Evolutionary conservation across 2,329 filamentous ascomycete genomes (phyloP).

Genomic region (Penicillium vulpinum): DNA sequence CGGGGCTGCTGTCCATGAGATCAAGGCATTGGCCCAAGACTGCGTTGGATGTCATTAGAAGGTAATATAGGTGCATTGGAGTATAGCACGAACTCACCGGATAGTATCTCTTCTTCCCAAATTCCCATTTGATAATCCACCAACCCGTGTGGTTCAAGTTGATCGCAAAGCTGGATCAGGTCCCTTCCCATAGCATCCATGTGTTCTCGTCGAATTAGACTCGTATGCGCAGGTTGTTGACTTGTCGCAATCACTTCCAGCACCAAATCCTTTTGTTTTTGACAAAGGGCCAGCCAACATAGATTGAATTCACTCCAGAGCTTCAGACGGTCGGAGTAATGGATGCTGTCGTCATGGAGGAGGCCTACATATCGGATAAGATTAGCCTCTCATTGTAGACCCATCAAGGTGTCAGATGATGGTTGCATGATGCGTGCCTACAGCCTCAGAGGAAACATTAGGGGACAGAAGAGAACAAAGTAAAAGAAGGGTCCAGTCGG

Average conservation of each 20-base stretch:
- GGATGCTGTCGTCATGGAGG: slow-evolving; percentile 74
- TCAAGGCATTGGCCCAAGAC: slow-evolving; percentile 57
- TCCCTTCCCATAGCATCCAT: slow-evolving; percentile 81
- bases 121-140: slow-evolving; percentile 98
- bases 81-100: slow-evolving; percentile 58
- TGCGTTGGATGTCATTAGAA: slow-evolving; percentile 23
- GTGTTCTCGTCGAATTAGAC: slow-evolving; percentile 65
- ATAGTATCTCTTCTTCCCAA: slow-evolving; percentile 89
- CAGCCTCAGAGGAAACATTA: slow-evolving; percentile 1
- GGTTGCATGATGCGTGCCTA: slow-evolving; percentile 18
- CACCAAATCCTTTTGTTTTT: slow-evolving; percentile 77
- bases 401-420: slow-evolving; percentile 9
- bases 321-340: slow-evolving; percentile 74
- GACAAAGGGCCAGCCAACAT: slow-evolving; percentile 81
- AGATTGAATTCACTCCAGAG: slow-evolving; percentile 95
- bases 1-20: slow-evolving; percentile 47
- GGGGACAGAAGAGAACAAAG: not conserved
- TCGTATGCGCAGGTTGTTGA: slow-evolving; percentile 58
- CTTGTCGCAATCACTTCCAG: slow-evolving; percentile 60
- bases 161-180: slow-evolving; percentile 78
- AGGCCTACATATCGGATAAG: slow-evolving; percentile 61
- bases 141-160: slow-evolving; percentile 84
- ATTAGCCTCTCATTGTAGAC: slow-evolving; percentile 19
- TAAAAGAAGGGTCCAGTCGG: slow-evolving; percentile 15
- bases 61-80: not conserved